Evolutionary conservation across 306 rosid genomes (phyloP).

Genomic region (Hippophae gyantsensis): DNA sequence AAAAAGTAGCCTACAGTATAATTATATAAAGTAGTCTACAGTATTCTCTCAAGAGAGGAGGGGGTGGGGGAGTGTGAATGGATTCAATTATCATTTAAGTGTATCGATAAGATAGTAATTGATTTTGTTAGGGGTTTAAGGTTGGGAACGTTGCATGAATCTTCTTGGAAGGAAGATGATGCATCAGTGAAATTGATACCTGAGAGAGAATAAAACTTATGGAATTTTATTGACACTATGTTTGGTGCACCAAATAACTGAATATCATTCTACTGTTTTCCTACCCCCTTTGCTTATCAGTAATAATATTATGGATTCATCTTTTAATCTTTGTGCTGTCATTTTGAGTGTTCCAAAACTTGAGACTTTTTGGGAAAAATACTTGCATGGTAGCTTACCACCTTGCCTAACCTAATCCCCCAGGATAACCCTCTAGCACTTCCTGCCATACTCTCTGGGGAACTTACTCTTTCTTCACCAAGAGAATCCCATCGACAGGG

Average conservation of each 20-base stretch:
- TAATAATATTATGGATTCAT: background rate
- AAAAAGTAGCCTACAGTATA: no score
- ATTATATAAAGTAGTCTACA: no score
- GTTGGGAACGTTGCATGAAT: background rate
- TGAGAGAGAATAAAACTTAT: background rate
- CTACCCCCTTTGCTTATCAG: background rate
- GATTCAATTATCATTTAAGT: no score
- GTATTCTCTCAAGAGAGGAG: no score
- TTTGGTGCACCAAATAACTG: background rate
- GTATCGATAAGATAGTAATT: no score
- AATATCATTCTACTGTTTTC: no score
- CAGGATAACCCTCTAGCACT: conserved; percentile 72
- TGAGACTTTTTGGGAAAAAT: background rate
- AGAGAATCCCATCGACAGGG: conserved; percentile 71
- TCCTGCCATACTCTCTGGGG: conserved; percentile 71
- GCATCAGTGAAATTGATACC: background rate
- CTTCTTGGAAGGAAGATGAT: background rate
- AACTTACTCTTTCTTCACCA: conserved; percentile 37
- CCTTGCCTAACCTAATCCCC: conserved; percentile 27
- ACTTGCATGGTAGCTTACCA: conserved; percentile 21
- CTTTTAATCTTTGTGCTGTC: background rate
- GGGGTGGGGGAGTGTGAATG: no score
- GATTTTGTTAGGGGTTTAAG: background rate
- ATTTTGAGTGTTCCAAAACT: background rate
- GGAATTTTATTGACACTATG: background rate